These are phyloP conservation scores for Chlamydomonas reinhardtii DNA, from an alignment of 163 green algal genomes.

Conservation along the genomic window DNA sequence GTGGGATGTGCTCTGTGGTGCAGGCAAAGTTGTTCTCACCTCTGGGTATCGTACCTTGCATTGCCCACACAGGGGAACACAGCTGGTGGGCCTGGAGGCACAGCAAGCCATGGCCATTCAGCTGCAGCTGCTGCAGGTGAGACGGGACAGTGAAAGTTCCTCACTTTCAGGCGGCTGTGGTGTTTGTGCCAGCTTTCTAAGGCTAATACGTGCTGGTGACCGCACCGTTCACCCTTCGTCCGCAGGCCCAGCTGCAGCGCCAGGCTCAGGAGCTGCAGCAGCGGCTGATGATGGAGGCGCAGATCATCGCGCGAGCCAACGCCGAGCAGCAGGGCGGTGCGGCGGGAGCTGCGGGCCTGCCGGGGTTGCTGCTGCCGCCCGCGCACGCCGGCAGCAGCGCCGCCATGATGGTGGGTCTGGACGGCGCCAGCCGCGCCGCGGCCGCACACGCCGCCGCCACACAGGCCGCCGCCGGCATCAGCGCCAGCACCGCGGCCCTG, in stretches of 20 bases:
- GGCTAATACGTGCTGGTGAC: no score
- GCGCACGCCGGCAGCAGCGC: background rate
- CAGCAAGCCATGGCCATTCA: constrained; percentile 47
- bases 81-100: constrained; percentile 27
- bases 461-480: background rate
- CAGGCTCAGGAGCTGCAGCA: constrained; percentile 45
- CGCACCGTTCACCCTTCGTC: background rate
- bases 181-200: no score
- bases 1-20: background rate
- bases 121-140: constrained; percentile 44
- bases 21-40: background rate
- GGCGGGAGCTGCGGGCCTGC: background rate
- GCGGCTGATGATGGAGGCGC: constrained; percentile 23
- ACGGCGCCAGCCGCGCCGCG: background rate
- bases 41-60: background rate
- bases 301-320: background rate
- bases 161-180: no score
- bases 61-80: background rate
- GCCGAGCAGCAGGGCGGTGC: background rate
- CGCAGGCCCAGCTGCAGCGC: constrained; percentile 36
- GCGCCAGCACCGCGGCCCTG: no score
- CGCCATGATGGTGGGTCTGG: background rate
- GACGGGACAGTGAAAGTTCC: no score
- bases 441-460: background rate
- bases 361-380: background rate